Base-by-base conservation (phyloP, 1,284 basidiomycete species). In the Pseudozyma sp. region DNA sequence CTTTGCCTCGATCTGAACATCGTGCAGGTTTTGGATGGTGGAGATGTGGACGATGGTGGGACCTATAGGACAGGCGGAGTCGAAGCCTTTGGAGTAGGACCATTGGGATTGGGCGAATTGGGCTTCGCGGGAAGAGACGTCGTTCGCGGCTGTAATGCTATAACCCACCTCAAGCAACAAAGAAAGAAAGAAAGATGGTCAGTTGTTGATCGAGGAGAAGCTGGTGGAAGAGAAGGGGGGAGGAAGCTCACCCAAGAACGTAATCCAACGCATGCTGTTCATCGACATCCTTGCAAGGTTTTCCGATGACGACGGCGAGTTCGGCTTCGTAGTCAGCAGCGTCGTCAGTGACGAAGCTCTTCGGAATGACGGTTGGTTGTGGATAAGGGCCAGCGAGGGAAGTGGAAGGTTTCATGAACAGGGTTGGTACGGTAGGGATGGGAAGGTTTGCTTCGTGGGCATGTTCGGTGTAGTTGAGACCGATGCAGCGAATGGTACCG, bases 251-350 rank as follows among this genome's bases (percentile, higher is more conserved):
- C 24, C 24, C 68, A 0, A 93, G 87, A 4, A 95, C 90, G 75
- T 93, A 92, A 78, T 92, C 89, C 52, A 94, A 85, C 0, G 93
- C 93, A 5, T 94, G 88, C 0, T 86, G 88, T 76, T 91, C 90
- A 0, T 88, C 87, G 8, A 94, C 92, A 78, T 95, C 86, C 85
- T 91, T 92, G 49, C 91, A 91, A 0, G 89, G 83, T 78, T 91
- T 92, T 17, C 92, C 92, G 47, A 96, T 92, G 61, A 96, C 90
- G 69, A 95, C 88, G 39, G 90, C 92, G 13, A 97, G 86, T 79
- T 97, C 94, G 49, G 92, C 90, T 82, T 97, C 94, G 80, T 94
- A 96, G 85, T 97, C 94, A 0, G 92, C 89, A 24, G 90, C 87
- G 2, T 90, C 87, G 29, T 92, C 92, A 75, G 90, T 89, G 1